A percentile compares a stretch with the other conserved stretches of the same genome.
Conservation (phyloP, 129 eudicot genomes). For the Lactuca sativa region DNA sequence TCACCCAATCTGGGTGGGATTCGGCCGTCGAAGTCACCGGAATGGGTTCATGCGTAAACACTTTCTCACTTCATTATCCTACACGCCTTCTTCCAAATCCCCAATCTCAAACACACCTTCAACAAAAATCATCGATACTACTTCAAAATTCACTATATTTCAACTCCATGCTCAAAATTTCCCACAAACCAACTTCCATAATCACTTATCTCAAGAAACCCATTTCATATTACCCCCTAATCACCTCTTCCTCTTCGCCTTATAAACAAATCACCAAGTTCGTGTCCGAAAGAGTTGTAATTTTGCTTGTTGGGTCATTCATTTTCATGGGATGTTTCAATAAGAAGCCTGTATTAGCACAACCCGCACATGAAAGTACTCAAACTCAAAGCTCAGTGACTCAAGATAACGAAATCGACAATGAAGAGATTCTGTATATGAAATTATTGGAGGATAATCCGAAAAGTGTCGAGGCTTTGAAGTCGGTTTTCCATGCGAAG, state of each 20-base stretch:
- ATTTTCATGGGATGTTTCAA: slow-evolving; percentile 51
- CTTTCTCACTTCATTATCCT: slow-evolving; percentile 32
- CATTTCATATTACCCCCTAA: slow-evolving; percentile 27
- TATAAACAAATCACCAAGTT: slow-evolving; percentile 33
- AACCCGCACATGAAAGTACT: slow-evolving; percentile 33
- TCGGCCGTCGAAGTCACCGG: slow-evolving; percentile 11
- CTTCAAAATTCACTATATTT: slow-evolving; percentile 18
- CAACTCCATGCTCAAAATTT: slow-evolving; percentile 11
- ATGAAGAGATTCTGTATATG: slow-evolving; percentile 64
- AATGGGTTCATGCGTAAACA: slow-evolving; percentile 33
- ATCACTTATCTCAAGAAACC: slow-evolving; percentile 28
- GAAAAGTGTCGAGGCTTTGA: slow-evolving; percentile 58
- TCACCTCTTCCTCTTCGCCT: slow-evolving; percentile 31
- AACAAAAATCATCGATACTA: slow-evolving; percentile 11
- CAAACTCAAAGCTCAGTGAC: slow-evolving; percentile 33
- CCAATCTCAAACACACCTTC: slow-evolving; percentile 17
- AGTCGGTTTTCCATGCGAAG: slow-evolving; percentile 58
- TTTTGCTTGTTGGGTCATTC: slow-evolving; percentile 71
- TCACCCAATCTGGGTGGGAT: not conserved
- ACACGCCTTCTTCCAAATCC: slow-evolving; percentile 20
- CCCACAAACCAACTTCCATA: slow-evolving; percentile 22
- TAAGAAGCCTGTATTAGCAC: slow-evolving; percentile 51
- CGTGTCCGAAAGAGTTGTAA: slow-evolving; percentile 42
- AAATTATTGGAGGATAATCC: slow-evolving; percentile 57
- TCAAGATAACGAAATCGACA: slow-evolving; percentile 37